These are phyloP conservation scores for Trichothecium sympodiale DNA, from an alignment of 2,329 filamentous ascomycete genomes.

Conservation along the genomic window DNA sequence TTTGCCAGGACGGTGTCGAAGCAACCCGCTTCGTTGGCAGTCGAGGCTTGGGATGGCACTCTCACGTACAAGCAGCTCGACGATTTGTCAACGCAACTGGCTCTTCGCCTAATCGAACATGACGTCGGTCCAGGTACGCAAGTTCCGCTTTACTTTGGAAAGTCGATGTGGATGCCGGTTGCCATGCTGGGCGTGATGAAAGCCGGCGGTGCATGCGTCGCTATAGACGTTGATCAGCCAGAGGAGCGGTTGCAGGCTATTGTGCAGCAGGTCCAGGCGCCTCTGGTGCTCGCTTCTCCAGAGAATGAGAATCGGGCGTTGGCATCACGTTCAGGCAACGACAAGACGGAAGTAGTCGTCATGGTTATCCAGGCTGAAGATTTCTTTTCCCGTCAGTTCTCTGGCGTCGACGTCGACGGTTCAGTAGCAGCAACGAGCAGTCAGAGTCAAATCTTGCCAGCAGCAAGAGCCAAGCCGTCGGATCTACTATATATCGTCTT, in stretches of 20 bases:
- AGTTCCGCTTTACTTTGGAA: slow-evolving; percentile 6
- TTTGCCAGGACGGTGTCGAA: slow-evolving; percentile 6
- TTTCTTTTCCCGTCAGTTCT: no score
- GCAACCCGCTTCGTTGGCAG: slow-evolving; percentile 7
- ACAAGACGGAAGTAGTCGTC: no score
- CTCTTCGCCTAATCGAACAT: slow-evolving; percentile 6
- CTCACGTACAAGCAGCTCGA: slow-evolving; percentile 13
- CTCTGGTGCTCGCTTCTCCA: no score
- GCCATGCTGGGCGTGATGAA: slow-evolving; percentile 6
- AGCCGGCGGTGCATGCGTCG: slow-evolving; percentile 7
- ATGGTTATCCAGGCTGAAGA: no score
- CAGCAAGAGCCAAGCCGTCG: no score
- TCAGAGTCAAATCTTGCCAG: no score
- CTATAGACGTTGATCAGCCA: slow-evolving; percentile 3
- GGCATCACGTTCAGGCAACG: no score
- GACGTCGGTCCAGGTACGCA: not conserved
- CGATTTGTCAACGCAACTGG: slow-evolving; percentile 14
- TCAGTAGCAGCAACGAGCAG: no score
- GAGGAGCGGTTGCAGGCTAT: not conserved
- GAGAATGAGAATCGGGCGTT: no score
- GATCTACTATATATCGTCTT: no score
- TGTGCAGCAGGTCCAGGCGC: slow-evolving; percentile 6
- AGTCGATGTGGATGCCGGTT: slow-evolving; percentile 13
- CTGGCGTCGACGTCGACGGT: no score
- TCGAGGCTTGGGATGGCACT: slow-evolving; percentile 15